These are phyloP conservation scores for Acanthamoeba divionensis DNA, from an alignment of 208 protist species.

Conservation along the genomic window DNA sequence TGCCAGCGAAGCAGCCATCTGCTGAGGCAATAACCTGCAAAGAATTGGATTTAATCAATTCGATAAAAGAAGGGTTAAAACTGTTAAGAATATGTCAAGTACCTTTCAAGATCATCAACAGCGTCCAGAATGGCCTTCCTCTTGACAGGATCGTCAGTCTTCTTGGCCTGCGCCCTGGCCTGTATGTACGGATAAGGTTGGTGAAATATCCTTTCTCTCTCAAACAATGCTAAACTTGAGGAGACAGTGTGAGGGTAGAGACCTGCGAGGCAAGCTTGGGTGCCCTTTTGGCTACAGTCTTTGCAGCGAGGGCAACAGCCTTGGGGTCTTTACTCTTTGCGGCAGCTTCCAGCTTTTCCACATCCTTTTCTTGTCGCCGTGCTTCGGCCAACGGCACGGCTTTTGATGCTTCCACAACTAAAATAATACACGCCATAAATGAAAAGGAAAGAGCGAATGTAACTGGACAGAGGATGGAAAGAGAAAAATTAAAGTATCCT, in stretches of 20 bases:
- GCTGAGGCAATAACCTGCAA: not conserved
- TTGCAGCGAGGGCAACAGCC: not conserved
- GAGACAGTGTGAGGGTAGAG: not conserved
- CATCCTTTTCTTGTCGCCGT: not conserved
- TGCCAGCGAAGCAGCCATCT: conserved; percentile 17
- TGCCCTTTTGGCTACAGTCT: not conserved
- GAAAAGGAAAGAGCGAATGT: not conserved
- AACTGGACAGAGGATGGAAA: too few species aligned
- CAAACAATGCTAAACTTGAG: not conserved
- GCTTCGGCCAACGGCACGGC: not conserved
- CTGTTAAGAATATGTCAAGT: too few species aligned
- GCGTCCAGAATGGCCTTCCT: conserved; percentile 17
- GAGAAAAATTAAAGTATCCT: too few species aligned
- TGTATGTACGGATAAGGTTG: not conserved
- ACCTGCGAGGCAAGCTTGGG: conserved; percentile 37
- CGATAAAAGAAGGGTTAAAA: too few species aligned
- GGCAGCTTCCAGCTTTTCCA: not conserved
- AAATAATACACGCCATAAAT: not conserved
- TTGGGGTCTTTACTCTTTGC: not conserved
- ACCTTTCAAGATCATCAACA: conserved; percentile 27
- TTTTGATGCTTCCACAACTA: not conserved
- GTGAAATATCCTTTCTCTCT: too few species aligned
- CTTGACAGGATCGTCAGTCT: conserved; percentile 6
- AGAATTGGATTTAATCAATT: too few species aligned
- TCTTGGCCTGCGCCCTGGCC: not conserved